Conservation (phyloP, 495 filamentous ascomycete genomes). For the Pseudomonodictys pantanalensis region DNA sequence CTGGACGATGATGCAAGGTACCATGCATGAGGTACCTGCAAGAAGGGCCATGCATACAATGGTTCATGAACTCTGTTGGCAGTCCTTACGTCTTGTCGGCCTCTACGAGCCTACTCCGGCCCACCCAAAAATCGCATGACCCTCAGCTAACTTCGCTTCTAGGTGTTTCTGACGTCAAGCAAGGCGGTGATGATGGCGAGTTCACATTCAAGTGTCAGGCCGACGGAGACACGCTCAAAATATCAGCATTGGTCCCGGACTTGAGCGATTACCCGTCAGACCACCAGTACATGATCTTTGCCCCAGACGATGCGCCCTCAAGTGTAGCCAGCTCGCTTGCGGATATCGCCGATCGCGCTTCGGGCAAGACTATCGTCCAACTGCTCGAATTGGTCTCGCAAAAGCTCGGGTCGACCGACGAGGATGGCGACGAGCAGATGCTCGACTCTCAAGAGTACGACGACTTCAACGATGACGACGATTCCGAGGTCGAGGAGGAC, state of each 20-base stretch:
- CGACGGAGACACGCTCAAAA: constrained; percentile 41
- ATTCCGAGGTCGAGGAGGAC: constrained; percentile 37
- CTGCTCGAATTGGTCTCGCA: constrained; percentile 41
- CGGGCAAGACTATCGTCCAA: constrained; percentile 38
- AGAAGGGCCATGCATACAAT: no score
- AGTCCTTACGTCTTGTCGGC: no score
- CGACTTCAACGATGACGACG: constrained; percentile 36
- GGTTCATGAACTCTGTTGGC: no score
- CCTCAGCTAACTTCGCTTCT: no score
- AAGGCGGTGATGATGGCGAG: constrained; percentile 61
- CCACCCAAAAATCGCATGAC: no score
- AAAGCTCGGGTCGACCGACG: constrained; percentile 33
- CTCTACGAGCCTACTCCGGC: no score
- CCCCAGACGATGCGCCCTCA: constrained; percentile 50
- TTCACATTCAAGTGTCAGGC: constrained; percentile 51
- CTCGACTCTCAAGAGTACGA: constrained; percentile 35
- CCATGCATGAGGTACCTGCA: no score
- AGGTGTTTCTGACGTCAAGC: constrained; percentile 50
- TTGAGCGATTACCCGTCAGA: constrained; percentile 61
- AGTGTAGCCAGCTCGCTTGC: constrained; percentile 50
- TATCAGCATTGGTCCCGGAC: constrained; percentile 59
- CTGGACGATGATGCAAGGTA: no score
- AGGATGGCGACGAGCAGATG: constrained; percentile 41
- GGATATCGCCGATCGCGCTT: constrained; percentile 35
- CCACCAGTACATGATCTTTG: constrained; percentile 61